Base-by-base conservation (phyloP, 495 filamentous ascomycete genomes). In the Aspergillus hancockii region DNA sequence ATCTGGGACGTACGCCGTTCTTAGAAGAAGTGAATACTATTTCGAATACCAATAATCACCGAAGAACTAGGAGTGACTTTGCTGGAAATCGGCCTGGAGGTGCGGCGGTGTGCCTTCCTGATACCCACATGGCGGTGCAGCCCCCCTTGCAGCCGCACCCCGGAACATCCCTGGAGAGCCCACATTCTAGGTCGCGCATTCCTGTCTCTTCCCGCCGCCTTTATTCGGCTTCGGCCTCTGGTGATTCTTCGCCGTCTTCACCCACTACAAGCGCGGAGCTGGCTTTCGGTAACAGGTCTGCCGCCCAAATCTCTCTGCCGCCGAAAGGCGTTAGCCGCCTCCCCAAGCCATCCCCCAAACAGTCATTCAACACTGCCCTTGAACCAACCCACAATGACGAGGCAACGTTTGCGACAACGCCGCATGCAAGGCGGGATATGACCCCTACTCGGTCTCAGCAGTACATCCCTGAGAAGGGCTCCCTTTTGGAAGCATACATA, bases 401-500 rank as follows among this genome's bases (percentile, higher is more conserved):
- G 49, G 52, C 70, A 23, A 65, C 66, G 57, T 75, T 73, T 54
- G 60, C 74, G 13, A 65, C 68, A 55, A 72, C 69, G 30, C 66
- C 76, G 30, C 78, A 68, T 56, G 66, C 58, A 45, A 67, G 70
- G 52, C 69, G 74, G 52, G 73, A 74, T 28, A 58, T 65, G 52
- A 57, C 63, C 40, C 60, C 64, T 61, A 68, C 63, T 58, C 74
- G 74, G 55, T 67, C 69, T 58, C 73, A 69, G 62, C 70, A 67
- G 32, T 69, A 72, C 32, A 54, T 66, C 53, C 64, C 69, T n/a
- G 71, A 73, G 18, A 79, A 71, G 56, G 81, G 76, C 54, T 79
- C 80, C 22, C 81, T 75, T 43, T 68, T 90, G 16, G 78, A 82
- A 54, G 88, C 86, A n/a, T 87, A 87, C 73, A 86, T 91, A 60